A percentile compares a stretch with the other conserved stretches of the same genome.
These are phyloP conservation scores for Rhizophlyctis rosea DNA, from an alignment of 192 early-diverging fungal genomes.

Conservation along the genomic window DNA sequence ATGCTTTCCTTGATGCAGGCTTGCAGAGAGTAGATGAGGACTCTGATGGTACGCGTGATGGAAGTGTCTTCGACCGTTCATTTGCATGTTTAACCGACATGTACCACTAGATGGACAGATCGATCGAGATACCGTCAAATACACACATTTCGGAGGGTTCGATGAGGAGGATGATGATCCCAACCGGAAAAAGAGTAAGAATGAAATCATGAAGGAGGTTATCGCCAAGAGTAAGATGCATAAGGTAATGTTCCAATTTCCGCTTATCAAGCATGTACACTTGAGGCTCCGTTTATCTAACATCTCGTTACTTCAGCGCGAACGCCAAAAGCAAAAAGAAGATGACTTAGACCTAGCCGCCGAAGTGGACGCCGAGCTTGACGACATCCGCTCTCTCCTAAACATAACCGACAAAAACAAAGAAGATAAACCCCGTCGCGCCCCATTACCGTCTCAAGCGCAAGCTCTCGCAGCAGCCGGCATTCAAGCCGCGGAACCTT, in stretches of 20 bases:
- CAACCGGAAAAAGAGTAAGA: constrained; percentile 75
- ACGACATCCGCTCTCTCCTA: constrained; percentile 74
- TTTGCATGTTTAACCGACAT: neutral
- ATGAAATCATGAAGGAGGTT: constrained; percentile 95
- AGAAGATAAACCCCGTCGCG: constrained; percentile 35
- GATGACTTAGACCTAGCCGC: constrained; percentile 75
- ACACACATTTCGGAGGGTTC: constrained; percentile 88
- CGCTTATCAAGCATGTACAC: neutral
- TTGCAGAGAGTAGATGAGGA: constrained; percentile 56
- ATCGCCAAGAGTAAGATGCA: constrained; percentile 96
- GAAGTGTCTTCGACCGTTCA: constrained; percentile 5
- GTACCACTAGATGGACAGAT: constrained; percentile 57
- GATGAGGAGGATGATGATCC: constrained; percentile 54
- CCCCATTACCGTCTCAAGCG: constrained; percentile 44
- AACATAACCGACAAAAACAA: constrained; percentile 16
- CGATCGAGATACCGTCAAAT: constrained; percentile 65
- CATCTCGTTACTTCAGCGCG: too few relatives aligned
- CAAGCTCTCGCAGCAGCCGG: constrained; percentile 29
- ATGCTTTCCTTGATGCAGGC: constrained; percentile 76
- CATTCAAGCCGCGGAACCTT: too few relatives aligned
- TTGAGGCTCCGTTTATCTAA: neutral
- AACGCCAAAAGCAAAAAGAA: constrained; percentile 86
- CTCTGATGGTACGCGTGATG: constrained; percentile 22
- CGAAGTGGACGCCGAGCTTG: constrained; percentile 88
- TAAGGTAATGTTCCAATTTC: constrained; percentile 68